Conservation (phyloP, 2,329 filamentous ascomycete species). For the Pseudogymnoascus sp. region DNA sequence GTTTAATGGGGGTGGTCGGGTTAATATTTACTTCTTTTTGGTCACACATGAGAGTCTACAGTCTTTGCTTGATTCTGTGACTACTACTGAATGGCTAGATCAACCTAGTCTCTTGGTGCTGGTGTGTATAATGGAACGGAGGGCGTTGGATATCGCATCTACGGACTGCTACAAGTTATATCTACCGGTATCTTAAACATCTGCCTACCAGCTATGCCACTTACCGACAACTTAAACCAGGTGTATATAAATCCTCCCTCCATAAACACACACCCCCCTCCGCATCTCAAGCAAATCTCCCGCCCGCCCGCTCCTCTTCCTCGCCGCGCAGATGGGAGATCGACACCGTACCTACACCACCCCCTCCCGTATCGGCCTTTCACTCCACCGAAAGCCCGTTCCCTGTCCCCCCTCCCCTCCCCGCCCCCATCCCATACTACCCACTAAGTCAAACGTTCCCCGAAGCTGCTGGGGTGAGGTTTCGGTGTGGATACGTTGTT, state of each 20-base stretch:
- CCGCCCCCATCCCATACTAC: no score
- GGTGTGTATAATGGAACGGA: neutral
- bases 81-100: neutral
- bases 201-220: neutral
- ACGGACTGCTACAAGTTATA: neutral
- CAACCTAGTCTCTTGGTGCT: neutral
- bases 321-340: neutral
- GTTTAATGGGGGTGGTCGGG: neutral
- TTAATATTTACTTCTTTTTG: constrained; percentile 5
- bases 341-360: neutral
- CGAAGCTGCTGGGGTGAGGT: neutral
- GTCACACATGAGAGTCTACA: neutral
- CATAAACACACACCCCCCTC: neutral
- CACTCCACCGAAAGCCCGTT: neutral
- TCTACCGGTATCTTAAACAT: neutral
- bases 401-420: neutral
- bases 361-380: neutral
- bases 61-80: neutral
- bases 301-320: neutral
- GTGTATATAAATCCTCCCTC: neutral
- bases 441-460: neutral
- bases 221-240: neutral
- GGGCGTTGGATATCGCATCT: no score
- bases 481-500: neutral
- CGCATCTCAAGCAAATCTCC: neutral